Evolutionary conservation across 148 eudicot species (phyloP).

Genomic region (Fagopyrum tataricum): DNA sequence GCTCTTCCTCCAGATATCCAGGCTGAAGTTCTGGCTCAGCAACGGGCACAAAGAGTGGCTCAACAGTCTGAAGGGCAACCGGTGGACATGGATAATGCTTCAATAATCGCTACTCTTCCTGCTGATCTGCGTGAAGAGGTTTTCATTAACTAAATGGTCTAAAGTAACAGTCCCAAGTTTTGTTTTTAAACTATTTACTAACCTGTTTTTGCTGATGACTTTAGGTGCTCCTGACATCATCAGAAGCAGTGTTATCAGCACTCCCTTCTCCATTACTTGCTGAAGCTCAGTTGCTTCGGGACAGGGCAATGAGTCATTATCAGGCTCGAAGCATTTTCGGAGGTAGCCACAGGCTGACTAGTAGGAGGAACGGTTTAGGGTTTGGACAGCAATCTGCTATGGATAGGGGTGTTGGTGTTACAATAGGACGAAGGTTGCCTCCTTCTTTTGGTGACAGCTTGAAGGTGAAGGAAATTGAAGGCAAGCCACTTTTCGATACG

Average conservation of each 20-base stretch:
- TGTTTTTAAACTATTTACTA: background rate
- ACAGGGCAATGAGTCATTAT: conserved; percentile 96
- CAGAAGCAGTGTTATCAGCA: conserved; percentile 91
- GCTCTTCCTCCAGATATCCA: conserved; percentile 96
- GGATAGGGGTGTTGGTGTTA: conserved; percentile 93
- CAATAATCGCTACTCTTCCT: conserved; percentile 96
- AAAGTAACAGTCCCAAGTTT: background rate
- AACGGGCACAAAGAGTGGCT: conserved; percentile 75
- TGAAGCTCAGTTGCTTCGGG: conserved; percentile 98
- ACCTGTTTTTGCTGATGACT: conserved; percentile 15
- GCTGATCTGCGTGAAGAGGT: conserved; percentile 99
- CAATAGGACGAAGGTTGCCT: conserved; percentile 60
- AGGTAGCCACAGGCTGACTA: conserved; percentile 57
- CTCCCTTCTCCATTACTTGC: conserved; percentile 94
- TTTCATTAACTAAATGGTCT: conserved; percentile 15
- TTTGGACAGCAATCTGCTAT: conserved; percentile 80
- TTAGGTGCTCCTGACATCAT: conserved; percentile 90
- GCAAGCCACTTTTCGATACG: conserved; percentile 92
- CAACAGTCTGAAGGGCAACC: conserved; percentile 99
- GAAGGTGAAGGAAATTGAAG: conserved; percentile 89
- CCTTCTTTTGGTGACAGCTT: conserved; percentile 48
- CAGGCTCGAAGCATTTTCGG: conserved; percentile 97
- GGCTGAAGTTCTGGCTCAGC: conserved; percentile 98
- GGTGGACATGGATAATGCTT: conserved; percentile 97
- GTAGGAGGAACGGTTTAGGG: conserved; percentile 74